Conservation (phyloP, 768 basidiomycete genomes). For the Calocera viscosa region DNA sequence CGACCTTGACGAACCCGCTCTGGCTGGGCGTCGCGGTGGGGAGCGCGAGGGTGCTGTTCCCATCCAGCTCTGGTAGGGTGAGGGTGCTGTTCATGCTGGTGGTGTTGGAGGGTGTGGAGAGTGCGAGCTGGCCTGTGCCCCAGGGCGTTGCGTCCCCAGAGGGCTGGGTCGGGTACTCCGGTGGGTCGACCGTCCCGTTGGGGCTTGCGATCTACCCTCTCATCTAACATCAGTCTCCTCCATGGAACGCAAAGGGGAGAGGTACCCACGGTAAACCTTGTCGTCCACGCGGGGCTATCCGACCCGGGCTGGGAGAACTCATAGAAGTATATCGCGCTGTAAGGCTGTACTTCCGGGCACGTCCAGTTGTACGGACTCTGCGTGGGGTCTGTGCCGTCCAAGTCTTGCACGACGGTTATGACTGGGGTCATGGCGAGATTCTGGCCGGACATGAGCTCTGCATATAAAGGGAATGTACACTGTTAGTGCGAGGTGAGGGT, state of each 20-base stretch:
- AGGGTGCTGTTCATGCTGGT: neutral
- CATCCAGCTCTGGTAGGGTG: neutral
- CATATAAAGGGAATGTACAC: neutral
- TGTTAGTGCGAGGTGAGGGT: neutral
- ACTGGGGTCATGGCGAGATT: slow-evolving; percentile 30
- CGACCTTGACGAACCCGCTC: neutral
- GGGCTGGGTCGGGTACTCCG: slow-evolving; percentile 26
- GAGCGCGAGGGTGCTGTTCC: neutral
- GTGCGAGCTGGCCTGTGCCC: slow-evolving; percentile 37
- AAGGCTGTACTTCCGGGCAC: slow-evolving; percentile 30
- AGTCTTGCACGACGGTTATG: slow-evolving; percentile 21
- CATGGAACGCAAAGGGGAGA: neutral
- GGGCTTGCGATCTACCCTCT: slow-evolving; percentile 29
- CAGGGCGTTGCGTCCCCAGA: slow-evolving; percentile 30
- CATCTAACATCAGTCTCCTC: too few relatives aligned
- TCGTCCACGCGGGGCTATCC: slow-evolving; percentile 26
- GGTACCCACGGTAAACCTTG: slow-evolving; percentile 30
- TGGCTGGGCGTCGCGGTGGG: neutral
- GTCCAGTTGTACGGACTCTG: slow-evolving; percentile 29
- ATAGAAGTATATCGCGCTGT: slow-evolving; percentile 34
- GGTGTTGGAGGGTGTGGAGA: neutral
- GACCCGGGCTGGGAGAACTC: slow-evolving; percentile 17
- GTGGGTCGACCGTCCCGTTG: slow-evolving; percentile 22
- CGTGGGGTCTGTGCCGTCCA: slow-evolving; percentile 27
- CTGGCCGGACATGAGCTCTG: slow-evolving; percentile 33